A percentile compares a stretch with the other conserved stretches of the same genome.
Conservation (phyloP, 495 filamentous ascomycete genomes). For the Bacidia rubella region DNA sequence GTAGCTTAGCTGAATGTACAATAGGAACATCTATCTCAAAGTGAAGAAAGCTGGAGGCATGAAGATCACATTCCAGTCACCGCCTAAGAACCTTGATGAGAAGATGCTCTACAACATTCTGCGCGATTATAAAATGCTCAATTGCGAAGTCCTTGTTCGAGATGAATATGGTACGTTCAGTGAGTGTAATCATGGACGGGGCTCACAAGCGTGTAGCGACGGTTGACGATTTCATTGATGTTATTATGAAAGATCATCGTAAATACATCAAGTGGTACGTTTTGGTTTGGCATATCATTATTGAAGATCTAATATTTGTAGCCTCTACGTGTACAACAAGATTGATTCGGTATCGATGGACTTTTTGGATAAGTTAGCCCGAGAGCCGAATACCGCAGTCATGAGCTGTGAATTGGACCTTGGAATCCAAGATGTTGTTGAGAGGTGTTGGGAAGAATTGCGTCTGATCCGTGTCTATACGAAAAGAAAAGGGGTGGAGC, state of each 20-base stretch:
- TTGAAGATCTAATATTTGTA: constrained; percentile 25
- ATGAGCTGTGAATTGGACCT: constrained; percentile 98
- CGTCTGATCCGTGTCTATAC: constrained; percentile 88
- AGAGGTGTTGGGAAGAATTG: constrained; percentile 90
- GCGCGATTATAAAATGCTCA: constrained; percentile 96
- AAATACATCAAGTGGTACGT: constrained; percentile 81
- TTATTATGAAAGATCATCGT: constrained; percentile 97
- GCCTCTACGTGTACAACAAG: constrained; percentile 99
- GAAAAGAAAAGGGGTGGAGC: constrained; percentile 85
- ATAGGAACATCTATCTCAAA: constrained; percentile 96
- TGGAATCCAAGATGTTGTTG: constrained; percentile 90
- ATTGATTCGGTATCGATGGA: constrained; percentile 92
- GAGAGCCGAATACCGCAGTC: constrained; percentile 84
- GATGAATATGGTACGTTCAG: constrained; percentile 60
- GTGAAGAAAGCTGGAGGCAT: constrained; percentile 91
- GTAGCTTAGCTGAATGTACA: neutral
- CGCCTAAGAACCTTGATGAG: constrained; percentile 85
- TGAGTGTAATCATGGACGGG: no score
- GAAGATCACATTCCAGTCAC: constrained; percentile 90
- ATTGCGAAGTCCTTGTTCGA: constrained; percentile 88
- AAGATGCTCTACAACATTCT: constrained; percentile 96
- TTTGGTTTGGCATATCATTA: neutral
- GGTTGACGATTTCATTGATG: constrained; percentile 97
- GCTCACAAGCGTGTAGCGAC: constrained; percentile 44
- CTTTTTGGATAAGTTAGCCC: constrained; percentile 80